Conservation (phyloP, 2,329 filamentous ascomycete genomes). For the Fusarium odoratissimum region DNA sequence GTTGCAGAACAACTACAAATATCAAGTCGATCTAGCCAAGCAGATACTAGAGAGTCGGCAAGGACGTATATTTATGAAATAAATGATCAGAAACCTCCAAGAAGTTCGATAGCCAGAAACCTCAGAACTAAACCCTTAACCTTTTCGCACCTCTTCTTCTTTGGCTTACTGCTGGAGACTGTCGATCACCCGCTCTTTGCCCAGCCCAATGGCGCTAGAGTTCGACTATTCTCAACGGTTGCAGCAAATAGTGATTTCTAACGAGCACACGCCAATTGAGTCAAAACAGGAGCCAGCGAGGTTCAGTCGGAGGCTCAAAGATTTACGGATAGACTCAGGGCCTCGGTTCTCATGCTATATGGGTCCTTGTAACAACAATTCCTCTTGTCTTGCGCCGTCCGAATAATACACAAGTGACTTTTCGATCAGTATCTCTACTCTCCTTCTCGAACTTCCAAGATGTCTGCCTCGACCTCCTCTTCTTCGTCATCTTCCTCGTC, state of each 20-base stretch:
- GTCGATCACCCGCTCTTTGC: slow-evolving; percentile 22
- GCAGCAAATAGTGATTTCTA: background rate
- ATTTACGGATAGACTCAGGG: background rate
- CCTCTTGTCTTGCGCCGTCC: slow-evolving; percentile 15
- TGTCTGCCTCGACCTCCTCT: slow-evolving; percentile 49
- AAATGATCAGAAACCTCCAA: background rate
- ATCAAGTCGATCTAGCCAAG: background rate
- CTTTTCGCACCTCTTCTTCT: background rate
- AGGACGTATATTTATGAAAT: background rate
- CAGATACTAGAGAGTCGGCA: background rate
- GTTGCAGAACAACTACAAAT: background rate
- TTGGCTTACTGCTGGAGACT: slow-evolving; percentile 7
- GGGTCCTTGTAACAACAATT: background rate
- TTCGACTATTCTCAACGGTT: slow-evolving; percentile 12
- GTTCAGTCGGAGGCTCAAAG: background rate
- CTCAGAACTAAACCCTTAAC: background rate
- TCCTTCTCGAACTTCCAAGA: slow-evolving; percentile 51
- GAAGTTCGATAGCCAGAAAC: background rate
- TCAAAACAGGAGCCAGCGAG: background rate
- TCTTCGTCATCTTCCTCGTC: slow-evolving; percentile 49
- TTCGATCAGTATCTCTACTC: slow-evolving; percentile 35
- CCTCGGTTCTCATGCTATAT: slow-evolving; percentile 1
- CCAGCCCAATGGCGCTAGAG: slow-evolving; percentile 3
- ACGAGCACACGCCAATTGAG: background rate
- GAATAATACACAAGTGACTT: slow-evolving; percentile 7